Conservation (phyloP, 2,329 filamentous ascomycete species). For the Cryphonectria naterciae region DNA sequence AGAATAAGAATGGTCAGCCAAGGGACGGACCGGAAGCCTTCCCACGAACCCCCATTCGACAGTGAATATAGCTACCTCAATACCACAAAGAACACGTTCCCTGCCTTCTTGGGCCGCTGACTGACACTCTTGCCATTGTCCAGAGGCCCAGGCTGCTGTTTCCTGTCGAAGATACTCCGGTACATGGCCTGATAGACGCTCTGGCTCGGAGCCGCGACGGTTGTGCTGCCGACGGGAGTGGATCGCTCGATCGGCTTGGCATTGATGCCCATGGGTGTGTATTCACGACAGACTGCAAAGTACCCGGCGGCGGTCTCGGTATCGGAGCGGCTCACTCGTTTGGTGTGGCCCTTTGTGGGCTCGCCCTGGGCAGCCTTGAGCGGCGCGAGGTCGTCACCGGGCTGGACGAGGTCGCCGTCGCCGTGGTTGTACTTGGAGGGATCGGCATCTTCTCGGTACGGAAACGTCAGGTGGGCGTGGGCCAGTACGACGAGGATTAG, state of each 20-base stretch:
- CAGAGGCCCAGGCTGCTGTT: constrained; percentile 51
- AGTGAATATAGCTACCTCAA: constrained; percentile 64
- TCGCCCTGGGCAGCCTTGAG: constrained; percentile 65
- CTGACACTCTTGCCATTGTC: constrained; percentile 53
- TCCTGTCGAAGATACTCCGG: constrained; percentile 89
- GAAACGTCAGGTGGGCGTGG: constrained; percentile 72
- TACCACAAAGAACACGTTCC: constrained; percentile 93
- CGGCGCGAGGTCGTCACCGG: constrained; percentile 66
- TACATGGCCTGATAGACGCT: constrained; percentile 99
- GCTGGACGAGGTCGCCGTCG: constrained; percentile 53
- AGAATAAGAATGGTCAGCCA: not conserved
- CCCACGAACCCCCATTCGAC: not conserved
- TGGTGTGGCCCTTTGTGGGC: constrained; percentile 63
- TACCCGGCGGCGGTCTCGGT: constrained; percentile 85
- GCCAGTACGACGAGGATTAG: constrained; percentile 63
- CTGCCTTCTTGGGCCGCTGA: constrained; percentile 65
- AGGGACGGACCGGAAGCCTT: not conserved
- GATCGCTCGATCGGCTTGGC: constrained; percentile 87
- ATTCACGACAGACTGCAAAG: constrained; percentile 94
- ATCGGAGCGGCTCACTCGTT: constrained; percentile 55
- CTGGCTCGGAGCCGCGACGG: constrained; percentile 78
- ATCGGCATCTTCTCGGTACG: constrained; percentile 51
- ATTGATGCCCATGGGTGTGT: constrained; percentile 88
- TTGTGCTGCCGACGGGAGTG: constrained; percentile 75
- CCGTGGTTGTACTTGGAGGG: constrained; percentile 37